Percentiles rank a stretch among this genome's conserved stretches.
Evolutionary conservation across 169 alveolate genomes (phyloP).

Genomic region (Plasmodium adleri): DNA sequence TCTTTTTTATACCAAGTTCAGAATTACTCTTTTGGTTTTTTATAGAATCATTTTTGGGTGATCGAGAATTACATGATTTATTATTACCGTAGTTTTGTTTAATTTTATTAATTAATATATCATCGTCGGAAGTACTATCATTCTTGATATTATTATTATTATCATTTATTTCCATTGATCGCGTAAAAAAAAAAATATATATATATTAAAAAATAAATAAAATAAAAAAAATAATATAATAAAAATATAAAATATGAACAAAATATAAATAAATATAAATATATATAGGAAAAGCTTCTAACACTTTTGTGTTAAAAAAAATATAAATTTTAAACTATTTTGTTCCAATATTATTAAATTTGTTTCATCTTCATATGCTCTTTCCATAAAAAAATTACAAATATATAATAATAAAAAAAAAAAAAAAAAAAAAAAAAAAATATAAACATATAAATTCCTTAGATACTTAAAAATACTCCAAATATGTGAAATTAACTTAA

Average conservation of each 20-base stretch:
- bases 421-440: neutral
- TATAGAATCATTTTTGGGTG: neutral
- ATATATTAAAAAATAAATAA: conserved; percentile 5
- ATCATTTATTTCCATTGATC: conserved; percentile 38
- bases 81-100: conserved; percentile 24
- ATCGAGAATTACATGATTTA: conserved; percentile 17
- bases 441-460: neutral
- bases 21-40: conserved; percentile 1
- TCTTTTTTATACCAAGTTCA: conserved; percentile 5
- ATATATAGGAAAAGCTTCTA: no score
- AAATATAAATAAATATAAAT: no score
- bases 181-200: neutral
- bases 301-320: neutral
- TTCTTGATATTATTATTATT: conserved; percentile 4
- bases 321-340: neutral
- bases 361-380: conserved; percentile 1
- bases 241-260: neutral
- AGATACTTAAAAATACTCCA: conserved; percentile 1
- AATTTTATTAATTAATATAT: conserved; percentile 63
- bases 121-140: conserved; percentile 55
- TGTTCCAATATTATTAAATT: neutral
- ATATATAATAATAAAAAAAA: neutral
- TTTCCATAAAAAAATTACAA: neutral
- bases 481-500: neutral
- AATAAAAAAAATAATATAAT: conserved; percentile 2